These are phyloP conservation scores for Fistulina hepatica DNA, from an alignment of 1,284 basidiomycete genomes.

Conservation along the genomic window DNA sequence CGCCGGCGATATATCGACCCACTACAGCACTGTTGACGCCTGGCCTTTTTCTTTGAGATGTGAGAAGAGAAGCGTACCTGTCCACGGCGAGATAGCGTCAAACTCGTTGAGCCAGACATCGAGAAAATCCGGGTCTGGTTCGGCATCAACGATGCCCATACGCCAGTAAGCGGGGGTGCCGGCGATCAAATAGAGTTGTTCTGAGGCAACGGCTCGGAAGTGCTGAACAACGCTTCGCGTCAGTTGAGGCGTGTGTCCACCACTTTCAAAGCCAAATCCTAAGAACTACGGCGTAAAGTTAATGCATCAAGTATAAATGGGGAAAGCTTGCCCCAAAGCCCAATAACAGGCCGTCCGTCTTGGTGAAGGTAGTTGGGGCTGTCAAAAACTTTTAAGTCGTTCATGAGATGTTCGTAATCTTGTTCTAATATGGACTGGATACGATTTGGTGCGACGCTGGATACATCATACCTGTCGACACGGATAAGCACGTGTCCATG, in stretches of 20 bases:
- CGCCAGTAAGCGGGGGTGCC: conserved; percentile 64
- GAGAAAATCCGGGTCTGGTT: conserved; percentile 50
- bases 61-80: too few species aligned
- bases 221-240: conserved; percentile 43
- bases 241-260: conserved; percentile 46
- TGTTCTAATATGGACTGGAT: conserved; percentile 46
- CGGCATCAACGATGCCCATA: conserved; percentile 51
- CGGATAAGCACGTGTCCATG: conserved; percentile 3
- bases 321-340: conserved; percentile 43
- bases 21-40: too few species aligned
- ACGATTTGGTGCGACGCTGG: conserved; percentile 50
- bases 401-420: conserved; percentile 62
- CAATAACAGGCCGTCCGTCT: conserved; percentile 53
- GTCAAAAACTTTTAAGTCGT: conserved; percentile 46
- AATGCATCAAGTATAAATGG: conserved; percentile 3
- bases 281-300: conserved; percentile 1
- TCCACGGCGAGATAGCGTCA: conserved; percentile 70
- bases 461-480: conserved; percentile 58
- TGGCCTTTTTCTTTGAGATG: too few species aligned
- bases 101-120: conserved; percentile 59
- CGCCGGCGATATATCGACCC: too few species aligned
- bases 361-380: conserved; percentile 63
- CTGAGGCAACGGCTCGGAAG: conserved; percentile 50
- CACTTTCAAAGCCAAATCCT: conserved; percentile 59
- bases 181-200: conserved; percentile 60